A percentile compares a stretch with the other conserved stretches of the same genome.
Conservation (phyloP, 129 eudicot genomes). For the Ambrosia artemisiifolia region DNA sequence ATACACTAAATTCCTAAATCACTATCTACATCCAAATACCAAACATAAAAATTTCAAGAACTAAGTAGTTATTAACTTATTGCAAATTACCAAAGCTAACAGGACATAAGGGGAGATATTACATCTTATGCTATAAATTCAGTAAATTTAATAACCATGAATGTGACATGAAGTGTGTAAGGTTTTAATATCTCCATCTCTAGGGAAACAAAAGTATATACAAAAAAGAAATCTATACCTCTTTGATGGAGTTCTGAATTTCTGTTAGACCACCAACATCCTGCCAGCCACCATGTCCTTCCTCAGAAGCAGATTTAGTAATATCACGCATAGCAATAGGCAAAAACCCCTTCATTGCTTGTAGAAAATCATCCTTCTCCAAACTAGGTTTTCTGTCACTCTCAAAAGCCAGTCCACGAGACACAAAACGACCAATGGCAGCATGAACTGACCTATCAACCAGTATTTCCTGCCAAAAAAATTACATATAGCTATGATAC, state of each 20-base stretch:
- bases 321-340: constrained; percentile 98
- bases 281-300: constrained; percentile 87
- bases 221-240: constrained; percentile 41
- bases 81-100: neutral
- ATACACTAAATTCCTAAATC: too few relatives aligned
- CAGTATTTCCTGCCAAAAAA: constrained; percentile 62
- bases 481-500: neutral
- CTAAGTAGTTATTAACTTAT: neutral
- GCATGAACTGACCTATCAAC: constrained; percentile 89
- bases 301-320: constrained; percentile 68
- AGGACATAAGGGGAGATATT: neutral
- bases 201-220: neutral
- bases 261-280: constrained; percentile 94
- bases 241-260: constrained; percentile 77
- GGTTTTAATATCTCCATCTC: neutral
- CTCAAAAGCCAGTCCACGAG: constrained; percentile 38
- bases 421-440: constrained; percentile 66
- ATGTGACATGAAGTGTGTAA: neutral
- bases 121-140: neutral
- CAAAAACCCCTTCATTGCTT: constrained; percentile 79
- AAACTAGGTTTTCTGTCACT: constrained; percentile 51
- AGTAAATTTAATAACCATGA: neutral
- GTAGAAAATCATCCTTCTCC: constrained; percentile 67
- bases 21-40: too few relatives aligned
- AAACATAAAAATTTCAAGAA: neutral